Percentiles rank a stretch among this genome's conserved stretches.
These are phyloP conservation scores for Oxyria digyna DNA, from an alignment of 148 eudicot genomes.

Conservation along the genomic window DNA sequence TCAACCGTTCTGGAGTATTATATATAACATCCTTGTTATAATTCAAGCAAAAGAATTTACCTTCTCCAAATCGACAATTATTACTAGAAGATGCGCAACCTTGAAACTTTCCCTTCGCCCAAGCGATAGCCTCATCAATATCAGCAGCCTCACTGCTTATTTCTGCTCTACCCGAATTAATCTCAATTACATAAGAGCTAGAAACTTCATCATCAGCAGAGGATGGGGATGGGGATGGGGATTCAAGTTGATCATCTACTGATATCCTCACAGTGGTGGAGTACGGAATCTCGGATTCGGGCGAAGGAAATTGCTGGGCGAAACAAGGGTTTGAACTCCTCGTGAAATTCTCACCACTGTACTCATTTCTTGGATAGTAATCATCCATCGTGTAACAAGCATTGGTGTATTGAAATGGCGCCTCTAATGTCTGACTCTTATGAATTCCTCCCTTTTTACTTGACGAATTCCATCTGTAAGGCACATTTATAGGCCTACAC, in stretches of 20 bases:
- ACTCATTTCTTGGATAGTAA: slow-evolving; percentile 13
- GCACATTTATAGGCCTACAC: slow-evolving; percentile 49
- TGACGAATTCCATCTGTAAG: slow-evolving; percentile 42
- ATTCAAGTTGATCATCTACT: slow-evolving; percentile 25
- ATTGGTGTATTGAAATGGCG: slow-evolving; percentile 13
- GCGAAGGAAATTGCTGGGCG: slow-evolving; percentile 27
- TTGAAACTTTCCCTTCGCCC: slow-evolving; percentile 64
- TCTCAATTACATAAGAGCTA: slow-evolving; percentile 4
- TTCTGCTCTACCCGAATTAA: slow-evolving; percentile 10
- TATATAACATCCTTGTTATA: too few species aligned
- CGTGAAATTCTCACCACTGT: slow-evolving; percentile 9
- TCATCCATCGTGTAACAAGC: slow-evolving; percentile 4
- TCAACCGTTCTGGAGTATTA: too few species aligned
- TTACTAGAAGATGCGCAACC: slow-evolving; percentile 12
- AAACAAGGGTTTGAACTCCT: slow-evolving; percentile 26
- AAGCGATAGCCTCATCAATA: slow-evolving; percentile 67
- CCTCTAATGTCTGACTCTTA: slow-evolving; percentile 15
- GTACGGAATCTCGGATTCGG: slow-evolving; percentile 26
- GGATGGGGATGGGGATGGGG: slow-evolving; percentile 32
- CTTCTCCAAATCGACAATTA: slow-evolving; percentile 5
- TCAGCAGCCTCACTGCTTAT: slow-evolving; percentile 35
- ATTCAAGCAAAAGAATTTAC: neutral
- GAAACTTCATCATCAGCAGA: neutral
- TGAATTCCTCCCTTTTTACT: slow-evolving; percentile 6
- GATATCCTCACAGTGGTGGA: slow-evolving; percentile 19